Conservation (phyloP, 371 early-diverging fungal genomes). For the Mucor velutinosus region DNA sequence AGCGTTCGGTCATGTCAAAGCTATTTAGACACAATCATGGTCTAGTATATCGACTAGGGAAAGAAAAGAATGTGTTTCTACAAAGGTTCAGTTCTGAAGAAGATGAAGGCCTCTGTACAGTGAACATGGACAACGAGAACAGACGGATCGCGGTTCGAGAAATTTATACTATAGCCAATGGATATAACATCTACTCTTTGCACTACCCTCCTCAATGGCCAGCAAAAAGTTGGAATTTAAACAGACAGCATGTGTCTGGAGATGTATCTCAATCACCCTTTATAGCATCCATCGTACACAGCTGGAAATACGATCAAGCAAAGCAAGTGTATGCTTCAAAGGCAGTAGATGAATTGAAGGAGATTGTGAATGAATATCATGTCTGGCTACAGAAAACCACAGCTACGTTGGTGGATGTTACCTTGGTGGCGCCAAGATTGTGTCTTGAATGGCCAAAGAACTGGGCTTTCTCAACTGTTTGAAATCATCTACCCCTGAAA, state of each 20-base stretch:
- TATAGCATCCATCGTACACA: not conserved
- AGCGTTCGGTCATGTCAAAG: not conserved
- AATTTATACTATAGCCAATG: not conserved
- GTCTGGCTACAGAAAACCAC: not conserved
- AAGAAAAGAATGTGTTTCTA: not conserved
- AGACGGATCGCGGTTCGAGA: not conserved
- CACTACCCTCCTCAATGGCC: not conserved
- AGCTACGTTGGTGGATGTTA: not conserved
- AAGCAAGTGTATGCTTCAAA: conserved; percentile 7
- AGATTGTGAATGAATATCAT: not conserved
- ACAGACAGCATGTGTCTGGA: not conserved
- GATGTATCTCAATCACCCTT: not conserved
- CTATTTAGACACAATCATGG: not conserved
- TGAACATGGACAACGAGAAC: not conserved
- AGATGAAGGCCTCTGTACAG: not conserved
- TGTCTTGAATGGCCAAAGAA: conserved; percentile 10
- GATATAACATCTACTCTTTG: not conserved
- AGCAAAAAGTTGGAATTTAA: not conserved
- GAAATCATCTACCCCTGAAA: not conserved
- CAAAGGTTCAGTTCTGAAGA: not conserved
- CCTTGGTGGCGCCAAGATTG: not conserved
- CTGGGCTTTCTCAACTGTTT: not conserved
- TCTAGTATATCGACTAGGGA: not conserved
- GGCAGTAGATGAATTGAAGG: conserved; percentile 1
- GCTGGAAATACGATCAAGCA: not conserved